A percentile compares a stretch with the other conserved stretches of the same genome.
Conservation (phyloP, 192 early-diverging fungal genomes). For the Gryganskiella cystojenkinii region DNA sequence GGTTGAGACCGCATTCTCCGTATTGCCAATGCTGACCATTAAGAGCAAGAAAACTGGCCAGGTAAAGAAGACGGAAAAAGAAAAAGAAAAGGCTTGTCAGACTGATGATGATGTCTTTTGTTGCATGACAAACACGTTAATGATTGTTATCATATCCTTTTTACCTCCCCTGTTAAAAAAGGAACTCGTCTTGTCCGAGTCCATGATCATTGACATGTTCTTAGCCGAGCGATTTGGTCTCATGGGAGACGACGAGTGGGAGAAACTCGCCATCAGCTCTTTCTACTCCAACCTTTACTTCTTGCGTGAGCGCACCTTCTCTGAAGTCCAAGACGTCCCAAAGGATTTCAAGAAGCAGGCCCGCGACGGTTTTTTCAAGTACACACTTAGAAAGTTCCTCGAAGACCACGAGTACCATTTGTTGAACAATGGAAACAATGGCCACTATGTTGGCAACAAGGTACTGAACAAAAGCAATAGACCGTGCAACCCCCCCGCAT, state of each 20-base stretch:
- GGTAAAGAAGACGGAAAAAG: constrained; percentile 6
- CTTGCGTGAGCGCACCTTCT: constrained; percentile 21
- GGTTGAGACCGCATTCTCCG: constrained; percentile 16
- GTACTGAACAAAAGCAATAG: constrained; percentile 3
- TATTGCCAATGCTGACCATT: constrained; percentile 23
- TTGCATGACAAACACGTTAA: too few species aligned
- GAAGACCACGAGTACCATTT: constrained; percentile 43
- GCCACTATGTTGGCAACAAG: constrained; percentile 44
- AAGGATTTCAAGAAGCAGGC: background rate
- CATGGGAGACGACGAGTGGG: constrained; percentile 34
- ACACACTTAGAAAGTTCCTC: constrained; percentile 10
- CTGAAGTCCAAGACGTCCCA: background rate
- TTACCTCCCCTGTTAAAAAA: background rate
- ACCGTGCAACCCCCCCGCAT: too few species aligned
- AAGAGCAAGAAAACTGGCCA: constrained; percentile 1
- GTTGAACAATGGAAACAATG: constrained; percentile 33
- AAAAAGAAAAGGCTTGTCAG: background rate
- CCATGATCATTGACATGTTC: constrained; percentile 32
- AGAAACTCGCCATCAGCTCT: constrained; percentile 16
- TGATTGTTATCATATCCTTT: background rate
- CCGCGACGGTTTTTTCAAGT: constrained; percentile 3
- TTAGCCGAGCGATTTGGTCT: constrained; percentile 27
- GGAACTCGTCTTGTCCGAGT: constrained; percentile 20
- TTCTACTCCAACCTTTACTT: constrained; percentile 30
- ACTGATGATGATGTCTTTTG: background rate